Conservation (phyloP, 78 protist species). For the Guillardia theta region DNA sequence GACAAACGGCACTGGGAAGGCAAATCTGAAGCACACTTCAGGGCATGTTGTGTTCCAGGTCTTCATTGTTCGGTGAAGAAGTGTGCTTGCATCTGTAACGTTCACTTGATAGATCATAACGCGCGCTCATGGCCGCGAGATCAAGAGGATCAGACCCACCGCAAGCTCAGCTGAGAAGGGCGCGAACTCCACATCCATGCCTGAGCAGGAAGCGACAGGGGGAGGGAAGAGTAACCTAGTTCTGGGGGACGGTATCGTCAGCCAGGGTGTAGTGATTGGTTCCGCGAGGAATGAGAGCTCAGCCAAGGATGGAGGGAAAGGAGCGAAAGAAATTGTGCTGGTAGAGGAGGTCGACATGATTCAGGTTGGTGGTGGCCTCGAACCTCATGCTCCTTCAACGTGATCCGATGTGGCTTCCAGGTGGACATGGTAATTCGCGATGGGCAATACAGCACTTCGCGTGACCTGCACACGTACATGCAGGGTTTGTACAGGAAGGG, state of each 20-base stretch:
- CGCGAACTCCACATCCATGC: too few relatives aligned
- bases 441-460: background rate
- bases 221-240: too few relatives aligned
- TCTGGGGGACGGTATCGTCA: too few relatives aligned
- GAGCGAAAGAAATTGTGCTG: background rate
- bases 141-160: background rate
- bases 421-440: background rate
- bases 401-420: background rate
- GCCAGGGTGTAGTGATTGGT: too few relatives aligned
- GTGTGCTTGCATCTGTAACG: too few relatives aligned
- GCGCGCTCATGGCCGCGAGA: background rate
- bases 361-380: background rate
- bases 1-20: background rate
- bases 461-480: slow-evolving; percentile 19
- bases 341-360: slow-evolving; percentile 11
- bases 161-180: too few relatives aligned
- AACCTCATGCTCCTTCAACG: background rate
- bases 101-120: background rate
- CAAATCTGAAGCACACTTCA: background rate
- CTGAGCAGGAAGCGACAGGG: too few relatives aligned
- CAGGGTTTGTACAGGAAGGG: background rate
- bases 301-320: background rate
- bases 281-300: too few relatives aligned
- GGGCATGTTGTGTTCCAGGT: background rate
- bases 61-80: too few relatives aligned